Conservation (phyloP, 306 rosid genomes). For the Senna siamea region DNA sequence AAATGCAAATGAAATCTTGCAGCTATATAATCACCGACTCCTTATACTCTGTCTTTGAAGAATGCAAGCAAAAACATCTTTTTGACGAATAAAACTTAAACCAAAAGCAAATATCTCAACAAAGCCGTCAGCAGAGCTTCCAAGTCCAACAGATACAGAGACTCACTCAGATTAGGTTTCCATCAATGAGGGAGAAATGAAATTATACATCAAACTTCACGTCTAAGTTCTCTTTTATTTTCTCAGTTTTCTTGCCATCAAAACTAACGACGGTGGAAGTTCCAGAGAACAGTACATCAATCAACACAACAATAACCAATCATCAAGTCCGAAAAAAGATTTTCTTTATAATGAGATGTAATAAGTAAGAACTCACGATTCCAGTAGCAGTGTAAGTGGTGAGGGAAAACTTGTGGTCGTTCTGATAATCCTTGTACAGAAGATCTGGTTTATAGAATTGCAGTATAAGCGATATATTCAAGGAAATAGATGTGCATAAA, state of each 20-base stretch:
- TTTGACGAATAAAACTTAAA: too few species aligned
- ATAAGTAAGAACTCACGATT: slow-evolving; percentile 54
- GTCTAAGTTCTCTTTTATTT: not conserved
- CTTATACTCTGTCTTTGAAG: not conserved
- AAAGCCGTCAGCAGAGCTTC: slow-evolving; percentile 5
- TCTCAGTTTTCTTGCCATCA: slow-evolving; percentile 24
- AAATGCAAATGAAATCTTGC: not conserved
- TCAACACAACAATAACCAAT: not conserved
- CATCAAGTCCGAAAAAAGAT: not conserved
- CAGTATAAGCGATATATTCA: not conserved
- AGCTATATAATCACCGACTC: slow-evolving; percentile 8
- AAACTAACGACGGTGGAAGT: not conserved
- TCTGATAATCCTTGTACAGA: slow-evolving; percentile 89
- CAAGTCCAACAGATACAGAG: not conserved
- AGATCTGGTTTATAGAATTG: slow-evolving; percentile 55
- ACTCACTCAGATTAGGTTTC: not conserved
- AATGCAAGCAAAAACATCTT: too few species aligned
- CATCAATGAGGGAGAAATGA: not conserved
- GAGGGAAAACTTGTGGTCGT: slow-evolving; percentile 90
- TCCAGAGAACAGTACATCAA: not conserved
- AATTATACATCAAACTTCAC: not conserved
- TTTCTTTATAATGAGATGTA: not conserved
- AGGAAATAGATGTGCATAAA: not conserved
- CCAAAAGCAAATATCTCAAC: not conserved
- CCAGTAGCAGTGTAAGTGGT: slow-evolving; percentile 74